Base-by-base conservation (phyloP, 1,284 basidiomycete species). In the Malassezia cuniculi region DNA sequence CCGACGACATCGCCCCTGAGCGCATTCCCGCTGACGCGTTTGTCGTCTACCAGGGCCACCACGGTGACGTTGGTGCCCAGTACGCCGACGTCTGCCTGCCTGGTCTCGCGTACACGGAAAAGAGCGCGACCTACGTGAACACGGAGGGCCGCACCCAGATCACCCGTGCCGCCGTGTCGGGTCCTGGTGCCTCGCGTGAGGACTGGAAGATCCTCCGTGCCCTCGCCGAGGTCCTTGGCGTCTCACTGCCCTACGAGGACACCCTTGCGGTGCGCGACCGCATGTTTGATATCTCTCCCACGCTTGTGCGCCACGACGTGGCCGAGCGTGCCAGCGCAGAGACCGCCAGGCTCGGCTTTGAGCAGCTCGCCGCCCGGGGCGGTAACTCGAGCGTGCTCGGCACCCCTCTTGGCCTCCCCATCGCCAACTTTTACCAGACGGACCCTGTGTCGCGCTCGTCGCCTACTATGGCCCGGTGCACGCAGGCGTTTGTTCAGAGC, bases 181-280 rank as follows among this genome's bases (percentile, higher is more conserved):
- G 87, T 25, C 90, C 93, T 12, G 93, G 89, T 40, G 84, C 87
- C 2, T 78, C 85, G 3, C 74, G 93, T 36, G 93, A 97, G 70
- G 93, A 97, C 69, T 99, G 93, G 93, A 95, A 97, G 76, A 85
- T 97, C 60, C 75, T 97, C 51, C 81, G 87, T 47, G 93, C 90
- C 0, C 72, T 97, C 2, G 87, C 85, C n/a, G 93, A 97, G 68
- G 74, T 89, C 26, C 60, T 86, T 27, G 82, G 80, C 29, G 62
- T 70, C 2, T 78, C 83, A 16, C 66, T 97, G 46, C 86, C 87
- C 0, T 97, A 99, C 68, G 85, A 94, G 60, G 85, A 90, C 55
- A 75, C 85, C 11, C 71, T 87, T n/a, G 74, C 75, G 35, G 71
- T 97, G 34, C 78, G 89, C 34, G 86, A 95, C 68, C 79, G 93